Percentiles rank a stretch among this genome's conserved stretches.
Conservation (phyloP, 306 rosid genomes). For the Echinosophora koreensis region DNA sequence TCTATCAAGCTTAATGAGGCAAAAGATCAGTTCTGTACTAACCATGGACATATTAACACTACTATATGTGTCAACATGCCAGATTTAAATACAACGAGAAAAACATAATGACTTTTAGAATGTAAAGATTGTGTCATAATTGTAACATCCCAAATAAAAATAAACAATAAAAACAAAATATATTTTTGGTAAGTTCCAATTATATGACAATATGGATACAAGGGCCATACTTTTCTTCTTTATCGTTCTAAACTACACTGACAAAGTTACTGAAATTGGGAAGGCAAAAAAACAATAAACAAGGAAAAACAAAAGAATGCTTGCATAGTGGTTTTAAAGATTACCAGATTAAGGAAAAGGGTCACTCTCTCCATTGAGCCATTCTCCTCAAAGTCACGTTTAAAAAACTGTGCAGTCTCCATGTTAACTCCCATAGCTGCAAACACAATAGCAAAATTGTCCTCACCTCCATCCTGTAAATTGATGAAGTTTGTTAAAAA, state of each 20-base stretch:
- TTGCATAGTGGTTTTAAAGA: constrained; percentile 32
- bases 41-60: not conserved
- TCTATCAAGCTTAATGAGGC: constrained; percentile 20
- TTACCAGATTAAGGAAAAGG: constrained; percentile 94
- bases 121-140: not conserved
- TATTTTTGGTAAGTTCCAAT: not conserved
- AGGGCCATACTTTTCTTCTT: not conserved
- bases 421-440: constrained; percentile 99
- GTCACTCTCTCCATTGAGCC: constrained; percentile 99
- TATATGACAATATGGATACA: not conserved
- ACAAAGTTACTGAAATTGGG: constrained; percentile 7
- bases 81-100: not conserved
- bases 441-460: constrained; percentile 98
- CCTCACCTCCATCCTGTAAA: constrained; percentile 77
- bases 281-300: constrained; percentile 14
- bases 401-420: constrained; percentile 99
- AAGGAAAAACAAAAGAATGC: constrained; percentile 12
- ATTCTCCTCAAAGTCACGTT: constrained; percentile 99
- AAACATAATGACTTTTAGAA: not conserved
- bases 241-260: not conserved
- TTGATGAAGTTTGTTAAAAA: constrained; percentile 38
- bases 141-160: constrained; percentile 20
- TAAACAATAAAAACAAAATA: not conserved
- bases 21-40: constrained; percentile 5
- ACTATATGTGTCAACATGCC: not conserved